Percentiles rank a stretch among this genome's conserved stretches.
Conservation (phyloP, 2,329 filamentous ascomycete genomes). For the Metarhizium album region DNA sequence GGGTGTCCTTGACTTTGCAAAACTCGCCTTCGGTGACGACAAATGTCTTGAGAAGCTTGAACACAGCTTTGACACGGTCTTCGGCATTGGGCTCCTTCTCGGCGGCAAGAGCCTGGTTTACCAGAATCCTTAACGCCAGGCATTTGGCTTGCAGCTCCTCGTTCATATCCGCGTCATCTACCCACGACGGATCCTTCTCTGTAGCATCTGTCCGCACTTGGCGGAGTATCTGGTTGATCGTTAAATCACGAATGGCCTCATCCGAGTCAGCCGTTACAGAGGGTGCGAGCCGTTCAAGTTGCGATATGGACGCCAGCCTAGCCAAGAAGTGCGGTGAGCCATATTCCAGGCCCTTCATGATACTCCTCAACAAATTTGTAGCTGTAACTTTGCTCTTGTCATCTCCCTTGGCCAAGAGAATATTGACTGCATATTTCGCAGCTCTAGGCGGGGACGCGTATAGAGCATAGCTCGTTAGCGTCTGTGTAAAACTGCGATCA, state of each 20-base stretch:
- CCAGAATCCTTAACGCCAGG: slow-evolving; percentile 72
- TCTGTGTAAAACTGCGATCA: slow-evolving; percentile 70
- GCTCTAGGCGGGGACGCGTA: slow-evolving; percentile 72
- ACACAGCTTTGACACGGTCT: slow-evolving; percentile 55
- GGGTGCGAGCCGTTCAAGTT: slow-evolving; percentile 65
- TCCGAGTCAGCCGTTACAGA: slow-evolving; percentile 62
- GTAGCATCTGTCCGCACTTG: slow-evolving; percentile 54
- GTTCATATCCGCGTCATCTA: slow-evolving; percentile 56
- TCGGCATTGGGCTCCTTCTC: slow-evolving; percentile 42
- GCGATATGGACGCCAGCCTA: slow-evolving; percentile 60
- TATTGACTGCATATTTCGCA: slow-evolving; percentile 88
- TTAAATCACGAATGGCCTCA: slow-evolving; percentile 69
- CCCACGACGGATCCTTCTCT: slow-evolving; percentile 52
- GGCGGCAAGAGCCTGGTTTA: slow-evolving; percentile 66
- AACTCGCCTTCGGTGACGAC: slow-evolving; percentile 70
- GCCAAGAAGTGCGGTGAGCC: slow-evolving; percentile 64
- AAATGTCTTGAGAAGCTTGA: slow-evolving; percentile 68
- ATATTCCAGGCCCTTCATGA: slow-evolving; percentile 63
- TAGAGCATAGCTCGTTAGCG: slow-evolving; percentile 72
- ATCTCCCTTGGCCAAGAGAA: slow-evolving; percentile 64
- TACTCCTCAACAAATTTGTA: slow-evolving; percentile 69
- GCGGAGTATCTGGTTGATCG: slow-evolving; percentile 63
- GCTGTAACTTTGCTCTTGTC: slow-evolving; percentile 74
- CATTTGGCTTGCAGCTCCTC: slow-evolving; percentile 76
- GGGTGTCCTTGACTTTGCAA: slow-evolving; percentile 63